These are phyloP conservation scores for Telopea speciosissima DNA, from an alignment of 177 flowering plant species.

Conservation along the genomic window DNA sequence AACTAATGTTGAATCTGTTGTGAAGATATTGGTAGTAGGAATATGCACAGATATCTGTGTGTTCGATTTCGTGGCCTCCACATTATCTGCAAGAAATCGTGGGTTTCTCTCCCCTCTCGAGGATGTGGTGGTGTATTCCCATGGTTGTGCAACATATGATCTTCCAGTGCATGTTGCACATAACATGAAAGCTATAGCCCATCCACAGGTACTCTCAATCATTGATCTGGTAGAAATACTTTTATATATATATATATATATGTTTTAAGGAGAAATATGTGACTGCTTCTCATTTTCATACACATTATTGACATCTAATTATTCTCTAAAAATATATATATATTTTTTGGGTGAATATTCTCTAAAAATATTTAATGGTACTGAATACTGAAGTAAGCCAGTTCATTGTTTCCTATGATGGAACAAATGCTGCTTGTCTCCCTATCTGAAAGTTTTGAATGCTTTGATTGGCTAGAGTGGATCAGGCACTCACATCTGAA, in stretches of 20 bases:
- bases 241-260: background rate
- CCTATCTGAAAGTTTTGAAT: no score
- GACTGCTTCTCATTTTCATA: background rate
- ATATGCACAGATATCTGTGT: slow-evolving; percentile 94
- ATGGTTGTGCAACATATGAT: slow-evolving; percentile 83
- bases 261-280: background rate
- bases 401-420: background rate
- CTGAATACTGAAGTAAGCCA: background rate
- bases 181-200: slow-evolving; percentile 42
- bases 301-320: background rate
- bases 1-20: slow-evolving; percentile 3
- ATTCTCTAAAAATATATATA: background rate
- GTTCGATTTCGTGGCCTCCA: slow-evolving; percentile 72
- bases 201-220: slow-evolving; percentile 68
- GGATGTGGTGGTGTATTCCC: slow-evolving; percentile 72
- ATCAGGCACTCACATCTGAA: background rate
- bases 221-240: background rate
- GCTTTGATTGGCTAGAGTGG: no score
- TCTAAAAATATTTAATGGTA: background rate
- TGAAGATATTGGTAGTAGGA: slow-evolving; percentile 79
- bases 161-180: slow-evolving; percentile 61
- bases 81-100: slow-evolving; percentile 76
- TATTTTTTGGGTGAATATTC: no score
- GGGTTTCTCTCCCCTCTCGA: slow-evolving; percentile 62
- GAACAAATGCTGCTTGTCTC: no score